Evolutionary conservation across 2,329 filamentous ascomycete genomes (phyloP), one percentile per base, ranked within the genome.

Genomic region (Penicillium sp.): DNA sequence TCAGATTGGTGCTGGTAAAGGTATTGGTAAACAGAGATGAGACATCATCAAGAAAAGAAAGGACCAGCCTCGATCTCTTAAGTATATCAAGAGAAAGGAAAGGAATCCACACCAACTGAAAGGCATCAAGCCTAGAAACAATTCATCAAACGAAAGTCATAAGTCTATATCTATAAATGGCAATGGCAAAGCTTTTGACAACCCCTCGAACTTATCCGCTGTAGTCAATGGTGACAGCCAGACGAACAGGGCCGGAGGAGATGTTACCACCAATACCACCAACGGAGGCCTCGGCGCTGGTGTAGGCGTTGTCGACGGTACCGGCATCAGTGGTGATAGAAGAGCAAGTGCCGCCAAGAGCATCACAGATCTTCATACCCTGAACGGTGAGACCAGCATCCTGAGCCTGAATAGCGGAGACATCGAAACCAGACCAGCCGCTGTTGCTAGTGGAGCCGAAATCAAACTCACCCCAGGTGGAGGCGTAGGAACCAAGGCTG

Each of bases 131-230:
- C 44, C 24, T 26, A 47, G 10, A 47, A 47, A 21, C n/a, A 48
- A 35, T 33, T 48, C 46, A 31, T 33, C 31, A 10, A 33, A 14
- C 11, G 27, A 31, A 41, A 39, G 33, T 50, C 35, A 39, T 50
- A 39, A 50, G 21, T 41, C 19, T 68, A 90, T 98, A 21, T 22
- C 19, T 31, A 48, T 33, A 31, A 35, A 14, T 6, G 19, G 16
- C 22, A 26, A 47, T 19, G 24, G 24, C 26, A 29, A 19, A 47
- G 43, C n/a, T 24, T 26, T 29, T 47, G 44, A 24, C 24, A 47
- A 31, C 11, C 24, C 9, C 10, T 3, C 22, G 13, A n/a, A 5
- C 35, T 63, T 67, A 70, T 43, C 63, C 67, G 48, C 64, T 63
- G 52, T 66, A 72, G 56, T 65, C 67, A 27, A 72, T 56, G 24